phyloP scores from a whole-genome alignment of 2,329 filamentous ascomycete species.

The Talaromyces marneffei region DNA sequence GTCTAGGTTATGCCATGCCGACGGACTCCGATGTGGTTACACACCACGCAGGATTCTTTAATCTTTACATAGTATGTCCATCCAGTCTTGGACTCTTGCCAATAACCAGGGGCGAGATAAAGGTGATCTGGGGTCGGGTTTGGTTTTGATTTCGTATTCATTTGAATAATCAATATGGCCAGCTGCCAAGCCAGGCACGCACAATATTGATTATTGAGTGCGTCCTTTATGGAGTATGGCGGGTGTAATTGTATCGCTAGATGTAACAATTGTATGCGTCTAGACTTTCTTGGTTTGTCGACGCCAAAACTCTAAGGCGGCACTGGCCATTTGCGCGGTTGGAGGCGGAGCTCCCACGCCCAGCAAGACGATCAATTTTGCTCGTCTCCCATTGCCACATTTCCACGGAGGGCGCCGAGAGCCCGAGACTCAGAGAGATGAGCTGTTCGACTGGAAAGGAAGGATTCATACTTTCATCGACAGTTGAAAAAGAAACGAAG shows the following conservation, averaged over 20 bases:
- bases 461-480: background rate
- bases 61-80: too few species aligned
- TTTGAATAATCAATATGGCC: background rate
- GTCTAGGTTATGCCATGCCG: background rate
- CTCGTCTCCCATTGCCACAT: background rate
- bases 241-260: background rate
- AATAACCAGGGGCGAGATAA: background rate
- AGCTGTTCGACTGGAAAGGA: background rate
- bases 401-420: background rate
- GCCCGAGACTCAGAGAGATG: background rate
- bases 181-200: background rate
- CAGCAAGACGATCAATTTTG: background rate
- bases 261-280: background rate
- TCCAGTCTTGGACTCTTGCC: background rate
- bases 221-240: background rate
- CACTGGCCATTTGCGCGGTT: background rate
- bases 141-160: background rate
- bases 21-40: slow-evolving; percentile 2
- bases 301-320: background rate
- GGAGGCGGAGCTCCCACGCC: background rate
- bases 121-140: background rate
- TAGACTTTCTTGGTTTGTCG: background rate
- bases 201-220: background rate
- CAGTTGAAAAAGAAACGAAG: background rate
- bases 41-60: background rate